Base-by-base conservation (phyloP, 2,329 filamentous ascomycete genomes). In the Byssoonygena ceratinophila region DNA sequence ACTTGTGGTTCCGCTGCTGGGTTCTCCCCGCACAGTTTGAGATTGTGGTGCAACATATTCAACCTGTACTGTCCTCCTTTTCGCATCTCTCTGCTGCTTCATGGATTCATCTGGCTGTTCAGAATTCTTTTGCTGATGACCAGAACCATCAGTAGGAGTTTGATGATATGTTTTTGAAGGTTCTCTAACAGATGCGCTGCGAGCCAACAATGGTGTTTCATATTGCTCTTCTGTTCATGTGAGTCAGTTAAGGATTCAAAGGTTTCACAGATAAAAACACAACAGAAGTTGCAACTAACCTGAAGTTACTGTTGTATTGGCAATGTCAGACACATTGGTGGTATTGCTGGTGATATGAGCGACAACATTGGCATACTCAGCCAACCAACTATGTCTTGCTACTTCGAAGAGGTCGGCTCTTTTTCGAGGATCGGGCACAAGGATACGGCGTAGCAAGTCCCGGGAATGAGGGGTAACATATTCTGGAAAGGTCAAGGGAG, bases 351-450 rank as follows among this genome's bases (percentile, higher is more conserved):
- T 97, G 64, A 98, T 96, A 67, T 96, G 90, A 63, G 90, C 87
- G 46, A 98, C 91, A 46, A 97, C 84, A 65, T 94, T 87, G n/a
- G 90, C 85, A 66, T 92, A 98, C 66, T 97, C 92, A 71, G 86
- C 94, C 59, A 98, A 73, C 92, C 92, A 98, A 72, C 92, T 98
- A 71, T 98, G 92, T 49, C 92, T 82, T 44, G 92, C 92, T 40
- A 98, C 92, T 67, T 98, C 92, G 63, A 98, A 98, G 43, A 98
- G 73, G 66, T 98, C 92, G 46, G 92, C 92, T 65, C 92, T 83
- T 71, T 94, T 94, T 58, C 92, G 80, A 48, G 92, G 92, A 67
- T 97, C 92, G 4, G 92, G 91, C 0, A 98, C 92, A 40, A 98
- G 78, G 55, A 98, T 98, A 50, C 92, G 83, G 55, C 92, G 83